Evolutionary conservation across 108 stramenopile genomes (phyloP).

Genomic region (Seminavis robusta): DNA sequence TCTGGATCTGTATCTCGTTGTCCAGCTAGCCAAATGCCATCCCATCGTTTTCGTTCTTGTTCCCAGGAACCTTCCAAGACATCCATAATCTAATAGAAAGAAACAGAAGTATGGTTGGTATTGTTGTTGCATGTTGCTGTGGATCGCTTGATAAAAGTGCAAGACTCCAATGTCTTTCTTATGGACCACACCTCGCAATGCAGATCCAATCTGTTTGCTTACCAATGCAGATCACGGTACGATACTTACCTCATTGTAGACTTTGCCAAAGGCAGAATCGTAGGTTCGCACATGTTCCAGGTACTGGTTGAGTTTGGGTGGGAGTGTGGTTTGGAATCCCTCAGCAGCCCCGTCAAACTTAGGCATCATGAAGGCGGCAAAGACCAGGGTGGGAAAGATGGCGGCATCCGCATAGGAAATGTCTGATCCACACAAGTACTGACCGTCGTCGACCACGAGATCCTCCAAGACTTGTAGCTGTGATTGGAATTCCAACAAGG

Average conservation of each 20-base stretch:
- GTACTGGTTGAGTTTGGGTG: constrained; percentile 60
- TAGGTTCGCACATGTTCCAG: constrained; percentile 54
- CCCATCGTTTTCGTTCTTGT: constrained; percentile 78
- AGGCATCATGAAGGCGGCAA: constrained; percentile 87
- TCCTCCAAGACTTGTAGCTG: constrained; percentile 74
- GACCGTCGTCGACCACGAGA: constrained; percentile 41
- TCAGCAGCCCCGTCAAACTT: constrained; percentile 89
- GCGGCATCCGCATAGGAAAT: constrained; percentile 93
- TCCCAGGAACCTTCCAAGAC: constrained; percentile 45
- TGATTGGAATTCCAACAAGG: constrained; percentile 65
- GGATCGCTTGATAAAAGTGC: too few relatives aligned
- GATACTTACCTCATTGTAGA: constrained; percentile 75
- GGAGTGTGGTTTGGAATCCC: constrained; percentile 26
- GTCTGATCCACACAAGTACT: constrained; percentile 85
- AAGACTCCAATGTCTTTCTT: too few relatives aligned
- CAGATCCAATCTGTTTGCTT: too few relatives aligned
- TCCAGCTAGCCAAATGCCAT: constrained; percentile 75
- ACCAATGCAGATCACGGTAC: too few relatives aligned
- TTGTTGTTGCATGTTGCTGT: background rate
- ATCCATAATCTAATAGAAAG: constrained; percentile 32
- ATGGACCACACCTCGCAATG: too few relatives aligned
- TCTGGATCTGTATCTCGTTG: constrained; percentile 63
- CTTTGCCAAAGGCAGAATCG: constrained; percentile 61
- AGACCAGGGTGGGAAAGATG: constrained; percentile 83
- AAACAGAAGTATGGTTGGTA: constrained; percentile 14